These are phyloP conservation scores for Scheffersomyces segobiensis DNA, from an alignment of 1,139 yeast genomes.

Conservation along the genomic window DNA sequence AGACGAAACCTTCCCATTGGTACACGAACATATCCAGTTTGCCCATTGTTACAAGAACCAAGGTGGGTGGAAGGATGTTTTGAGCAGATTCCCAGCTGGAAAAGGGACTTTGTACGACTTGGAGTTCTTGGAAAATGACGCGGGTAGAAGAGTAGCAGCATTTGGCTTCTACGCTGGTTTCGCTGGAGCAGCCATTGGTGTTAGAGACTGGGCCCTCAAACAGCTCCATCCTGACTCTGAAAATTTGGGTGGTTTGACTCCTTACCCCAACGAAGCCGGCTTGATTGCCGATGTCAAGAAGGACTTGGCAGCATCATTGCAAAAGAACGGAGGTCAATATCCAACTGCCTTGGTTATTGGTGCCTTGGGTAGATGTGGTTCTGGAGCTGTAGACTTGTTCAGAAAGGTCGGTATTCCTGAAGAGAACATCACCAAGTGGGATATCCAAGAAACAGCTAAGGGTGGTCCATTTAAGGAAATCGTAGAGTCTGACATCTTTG, in stretches of 20 bases:
- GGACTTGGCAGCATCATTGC: conserved; percentile 60
- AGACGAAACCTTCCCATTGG: conserved; percentile 82
- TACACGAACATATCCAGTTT: conserved; percentile 95
- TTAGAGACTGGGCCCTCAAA: conserved; percentile 92
- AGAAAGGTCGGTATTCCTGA: conserved; percentile 87
- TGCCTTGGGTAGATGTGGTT: conserved; percentile 97
- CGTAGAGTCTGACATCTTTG: conserved; percentile 80
- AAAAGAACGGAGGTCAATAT: conserved; percentile 57
- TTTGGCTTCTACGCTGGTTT: conserved; percentile 98
- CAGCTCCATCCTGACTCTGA: conserved; percentile 64
- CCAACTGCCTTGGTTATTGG: conserved; percentile 92
- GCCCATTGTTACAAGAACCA: conserved; percentile 99
- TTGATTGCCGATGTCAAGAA: conserved; percentile 69
- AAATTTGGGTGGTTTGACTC: conserved; percentile 73
- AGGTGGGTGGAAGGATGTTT: conserved; percentile 94
- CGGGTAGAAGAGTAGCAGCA: conserved; percentile 98
- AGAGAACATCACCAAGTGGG: conserved; percentile 85
- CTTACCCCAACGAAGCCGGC: conserved; percentile 78
- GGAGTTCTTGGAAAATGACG: conserved; percentile 91
- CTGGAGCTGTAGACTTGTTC: conserved; percentile 91
- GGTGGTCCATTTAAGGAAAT: conserved; percentile 98
- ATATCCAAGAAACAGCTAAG: conserved; percentile 90
- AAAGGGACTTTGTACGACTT: conserved; percentile 87
- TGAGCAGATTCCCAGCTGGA: conserved; percentile 86
- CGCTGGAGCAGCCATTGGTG: conserved; percentile 97